Evolutionary conservation across 2,329 filamentous ascomycete genomes (phyloP).

Genomic region (Ophiostoma perfectum): DNA sequence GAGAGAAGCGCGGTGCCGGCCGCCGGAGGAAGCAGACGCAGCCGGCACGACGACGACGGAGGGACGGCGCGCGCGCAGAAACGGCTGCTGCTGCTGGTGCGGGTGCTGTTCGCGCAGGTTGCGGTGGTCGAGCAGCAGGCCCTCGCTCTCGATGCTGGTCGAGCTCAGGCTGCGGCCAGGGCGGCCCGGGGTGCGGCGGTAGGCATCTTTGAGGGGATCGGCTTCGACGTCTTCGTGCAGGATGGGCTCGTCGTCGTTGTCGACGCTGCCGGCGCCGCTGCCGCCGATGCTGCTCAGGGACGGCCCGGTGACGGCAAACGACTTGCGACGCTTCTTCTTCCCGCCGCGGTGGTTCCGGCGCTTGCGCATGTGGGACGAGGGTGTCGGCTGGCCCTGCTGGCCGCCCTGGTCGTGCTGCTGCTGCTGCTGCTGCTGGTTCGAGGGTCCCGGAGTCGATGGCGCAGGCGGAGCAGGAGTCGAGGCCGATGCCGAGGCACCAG

Average conservation of each 20-base stretch:
- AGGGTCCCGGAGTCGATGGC: not conserved
- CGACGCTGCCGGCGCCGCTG: conserved; percentile 10
- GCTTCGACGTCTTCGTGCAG: conserved; percentile 52
- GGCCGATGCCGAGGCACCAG: not conserved
- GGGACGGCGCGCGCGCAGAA: conserved; percentile 58
- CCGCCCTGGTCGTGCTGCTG: not conserved
- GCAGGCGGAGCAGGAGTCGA: not conserved
- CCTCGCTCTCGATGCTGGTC: conserved; percentile 85
- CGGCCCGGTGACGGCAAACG: conserved; percentile 57
- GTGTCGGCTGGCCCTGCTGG: not conserved
- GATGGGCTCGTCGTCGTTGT: conserved; percentile 13
- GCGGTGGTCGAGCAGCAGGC: conserved; percentile 78
- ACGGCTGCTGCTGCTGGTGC: conserved; percentile 57
- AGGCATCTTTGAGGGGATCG: conserved; percentile 29
- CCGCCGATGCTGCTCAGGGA: conserved; percentile 5
- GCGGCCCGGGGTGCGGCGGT: conserved; percentile 31
- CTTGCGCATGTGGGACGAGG: conserved; percentile 41
- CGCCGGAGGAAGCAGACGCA: conserved; percentile 20
- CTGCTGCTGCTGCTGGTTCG: not conserved
- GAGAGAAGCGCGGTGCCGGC: conserved; percentile 30
- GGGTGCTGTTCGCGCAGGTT: conserved; percentile 67
- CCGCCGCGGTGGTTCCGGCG: conserved; percentile 69
- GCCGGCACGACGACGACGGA: conserved; percentile 36
- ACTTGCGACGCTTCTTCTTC: conserved; percentile 78
- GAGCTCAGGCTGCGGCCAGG: conserved; percentile 65